Conservation (phyloP, 2,329 filamentous ascomycete genomes). For the Botryosphaeria agaves region DNA sequence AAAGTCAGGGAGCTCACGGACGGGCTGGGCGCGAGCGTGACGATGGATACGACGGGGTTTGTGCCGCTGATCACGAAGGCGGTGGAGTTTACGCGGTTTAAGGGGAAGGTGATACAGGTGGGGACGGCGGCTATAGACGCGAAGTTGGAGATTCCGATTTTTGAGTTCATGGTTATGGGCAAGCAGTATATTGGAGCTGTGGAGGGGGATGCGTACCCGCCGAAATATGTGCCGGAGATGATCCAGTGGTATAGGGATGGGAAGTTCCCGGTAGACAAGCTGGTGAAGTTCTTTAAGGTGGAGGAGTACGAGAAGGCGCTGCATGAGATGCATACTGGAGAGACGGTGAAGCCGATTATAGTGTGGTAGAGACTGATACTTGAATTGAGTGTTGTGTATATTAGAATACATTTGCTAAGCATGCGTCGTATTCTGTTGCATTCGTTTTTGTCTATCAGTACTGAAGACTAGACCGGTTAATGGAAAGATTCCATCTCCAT, state of each 20-base stretch:
- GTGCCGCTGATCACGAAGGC: constrained; percentile 24
- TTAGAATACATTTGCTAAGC: no score
- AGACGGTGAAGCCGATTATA: constrained; percentile 24
- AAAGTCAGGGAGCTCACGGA: constrained; percentile 18
- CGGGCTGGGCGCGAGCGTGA: constrained; percentile 24
- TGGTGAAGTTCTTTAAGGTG: constrained; percentile 27
- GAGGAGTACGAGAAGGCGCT: constrained; percentile 22
- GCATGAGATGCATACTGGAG: constrained; percentile 24
- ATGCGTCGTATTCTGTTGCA: no score
- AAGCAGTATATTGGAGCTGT: constrained; percentile 31
- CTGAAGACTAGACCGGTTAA: no score
- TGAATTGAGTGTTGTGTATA: no score
- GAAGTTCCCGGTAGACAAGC: constrained; percentile 27
- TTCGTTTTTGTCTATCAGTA: no score
- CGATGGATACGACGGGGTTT: constrained; percentile 34
- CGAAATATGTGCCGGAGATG: constrained; percentile 28
- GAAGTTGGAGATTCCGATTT: constrained; percentile 24
- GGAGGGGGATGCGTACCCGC: constrained; percentile 26
- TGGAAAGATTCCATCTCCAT: no score
- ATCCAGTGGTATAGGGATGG: constrained; percentile 31
- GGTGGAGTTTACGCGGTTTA: constrained; percentile 24
- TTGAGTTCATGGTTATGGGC: constrained; percentile 27
- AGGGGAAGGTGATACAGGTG: constrained; percentile 34
- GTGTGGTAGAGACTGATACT: constrained; percentile 19
- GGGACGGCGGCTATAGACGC: constrained; percentile 28